These are phyloP conservation scores for Pyrenula massariospora DNA, from an alignment of 495 filamentous ascomycete species.

Conservation along the genomic window DNA sequence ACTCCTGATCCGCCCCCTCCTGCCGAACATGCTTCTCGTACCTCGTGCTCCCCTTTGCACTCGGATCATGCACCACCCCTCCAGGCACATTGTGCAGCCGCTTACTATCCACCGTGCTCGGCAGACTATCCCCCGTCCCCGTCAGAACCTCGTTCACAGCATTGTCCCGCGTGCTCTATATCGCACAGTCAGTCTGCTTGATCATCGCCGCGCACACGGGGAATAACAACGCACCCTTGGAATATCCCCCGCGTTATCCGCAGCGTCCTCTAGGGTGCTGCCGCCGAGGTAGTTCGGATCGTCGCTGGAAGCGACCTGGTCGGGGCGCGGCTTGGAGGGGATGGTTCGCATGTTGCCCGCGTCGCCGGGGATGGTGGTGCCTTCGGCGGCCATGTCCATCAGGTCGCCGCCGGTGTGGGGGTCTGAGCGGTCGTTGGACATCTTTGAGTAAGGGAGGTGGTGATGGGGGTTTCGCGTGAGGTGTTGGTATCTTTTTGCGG, in stretches of 20 bases:
- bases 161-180: constrained; percentile 22
- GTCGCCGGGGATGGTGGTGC: constrained; percentile 24
- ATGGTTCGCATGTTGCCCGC: constrained; percentile 39
- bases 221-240: constrained; percentile 20
- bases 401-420: constrained; percentile 9
- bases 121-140: constrained; percentile 36
- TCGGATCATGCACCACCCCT: constrained; percentile 21
- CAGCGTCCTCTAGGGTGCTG: constrained; percentile 28
- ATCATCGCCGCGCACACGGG: too few relatives aligned
- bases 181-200: constrained; percentile 22
- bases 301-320: constrained; percentile 21
- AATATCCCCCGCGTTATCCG: constrained; percentile 40
- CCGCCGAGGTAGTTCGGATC: constrained; percentile 13
- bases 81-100: constrained; percentile 17
- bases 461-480: too few relatives aligned
- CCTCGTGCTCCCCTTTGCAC: constrained; percentile 22
- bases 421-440: background rate
- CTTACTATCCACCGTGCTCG: constrained; percentile 34
- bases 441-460: too few relatives aligned
- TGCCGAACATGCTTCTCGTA: constrained; percentile 30
- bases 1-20: constrained; percentile 7
- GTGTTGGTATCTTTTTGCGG: too few relatives aligned
- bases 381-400: constrained; percentile 31
- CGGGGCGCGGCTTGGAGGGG: constrained; percentile 43
- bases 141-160: constrained; percentile 28